A percentile compares a stretch with the other conserved stretches of the same genome.
Evolutionary conservation across 805 yeast genomes (phyloP).

Genomic region (Starmerella sirachaensis): DNA sequence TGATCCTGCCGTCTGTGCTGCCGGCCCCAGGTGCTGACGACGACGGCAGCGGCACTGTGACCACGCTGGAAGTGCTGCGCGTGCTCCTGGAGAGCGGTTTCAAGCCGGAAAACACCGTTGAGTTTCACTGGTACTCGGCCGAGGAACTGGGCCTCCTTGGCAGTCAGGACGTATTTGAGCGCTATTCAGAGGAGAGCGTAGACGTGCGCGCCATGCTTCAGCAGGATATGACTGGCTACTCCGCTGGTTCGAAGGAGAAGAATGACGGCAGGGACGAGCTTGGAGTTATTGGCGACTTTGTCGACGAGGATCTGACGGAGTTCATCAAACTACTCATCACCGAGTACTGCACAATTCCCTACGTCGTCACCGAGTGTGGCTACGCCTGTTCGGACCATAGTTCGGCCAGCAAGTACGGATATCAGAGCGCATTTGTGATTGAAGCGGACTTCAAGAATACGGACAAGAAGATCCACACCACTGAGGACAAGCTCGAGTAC

Average conservation of each 20-base stretch:
- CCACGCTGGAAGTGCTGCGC: constrained; percentile 64
- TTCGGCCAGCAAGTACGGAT: constrained; percentile 71
- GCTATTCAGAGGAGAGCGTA: constrained; percentile 36
- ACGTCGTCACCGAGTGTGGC: constrained; percentile 69
- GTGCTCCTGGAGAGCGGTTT: constrained; percentile 38
- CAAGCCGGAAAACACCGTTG: constrained; percentile 59
- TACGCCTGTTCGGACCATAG: constrained; percentile 93
- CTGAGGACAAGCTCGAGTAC: constrained; percentile 68
- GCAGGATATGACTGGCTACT: constrained; percentile 88
- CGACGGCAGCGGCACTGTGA: constrained; percentile 78
- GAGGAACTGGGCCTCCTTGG: constrained; percentile 91
- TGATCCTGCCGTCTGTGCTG: constrained; percentile 53
- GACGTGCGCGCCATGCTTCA: constrained; percentile 75
- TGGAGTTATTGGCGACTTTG: constrained; percentile 71
- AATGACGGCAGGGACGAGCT: constrained; percentile 48
- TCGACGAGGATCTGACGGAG: constrained; percentile 41
- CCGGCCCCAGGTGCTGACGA: constrained; percentile 94
- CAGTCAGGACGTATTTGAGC: constrained; percentile 60
- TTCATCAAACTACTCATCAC: constrained; percentile 53
- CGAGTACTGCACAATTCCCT: constrained; percentile 54
- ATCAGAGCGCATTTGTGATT: constrained; percentile 69
- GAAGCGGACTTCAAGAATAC: constrained; percentile 59
- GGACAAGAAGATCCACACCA: constrained; percentile 58
- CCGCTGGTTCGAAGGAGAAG: constrained; percentile 31
- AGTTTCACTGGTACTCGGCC: constrained; percentile 90